Conservation (phyloP, 495 filamentous ascomycete genomes). For the Gamarada debralockiae region DNA sequence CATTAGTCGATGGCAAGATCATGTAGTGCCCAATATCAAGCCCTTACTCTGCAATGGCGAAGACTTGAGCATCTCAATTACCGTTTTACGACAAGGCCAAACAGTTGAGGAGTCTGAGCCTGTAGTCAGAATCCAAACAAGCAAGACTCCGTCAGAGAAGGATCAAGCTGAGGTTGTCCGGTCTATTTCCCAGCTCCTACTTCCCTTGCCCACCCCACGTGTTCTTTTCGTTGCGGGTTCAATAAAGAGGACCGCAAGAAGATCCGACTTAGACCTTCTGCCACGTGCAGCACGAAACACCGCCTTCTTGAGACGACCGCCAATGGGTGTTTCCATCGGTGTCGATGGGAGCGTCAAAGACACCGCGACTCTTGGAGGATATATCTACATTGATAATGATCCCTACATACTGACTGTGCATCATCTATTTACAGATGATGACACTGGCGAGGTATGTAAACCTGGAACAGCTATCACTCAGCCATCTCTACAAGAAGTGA, state of each 20-base stretch:
- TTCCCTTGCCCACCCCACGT: not conserved
- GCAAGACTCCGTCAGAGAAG: too few relatives aligned
- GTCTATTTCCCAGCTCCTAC: too few relatives aligned
- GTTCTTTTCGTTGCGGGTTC: not conserved
- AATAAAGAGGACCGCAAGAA: not conserved
- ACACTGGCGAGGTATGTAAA: not conserved
- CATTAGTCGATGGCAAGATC: too few relatives aligned
- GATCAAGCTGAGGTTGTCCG: too few relatives aligned
- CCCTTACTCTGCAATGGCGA: too few relatives aligned
- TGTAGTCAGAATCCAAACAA: too few relatives aligned
- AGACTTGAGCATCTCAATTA: too few relatives aligned
- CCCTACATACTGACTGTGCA: not conserved
- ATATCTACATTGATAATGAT: not conserved
- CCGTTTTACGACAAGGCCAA: too few relatives aligned
- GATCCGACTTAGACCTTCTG: not conserved
- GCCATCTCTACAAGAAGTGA: slow-evolving; percentile 1
- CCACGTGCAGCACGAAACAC: not conserved
- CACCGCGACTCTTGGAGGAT: slow-evolving; percentile 2
- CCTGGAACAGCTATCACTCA: slow-evolving; percentile 1
- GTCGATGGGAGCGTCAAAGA: not conserved
- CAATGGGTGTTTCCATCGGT: slow-evolving; percentile 6
- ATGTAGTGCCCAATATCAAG: too few relatives aligned
- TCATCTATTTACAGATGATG: not conserved
- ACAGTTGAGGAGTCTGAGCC: too few relatives aligned
- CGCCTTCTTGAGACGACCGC: not conserved